Evolutionary conservation across 441 rosid species (phyloP), one percentile per base, ranked within the genome.

Genomic region (Arabidopsis hybrid): DNA sequence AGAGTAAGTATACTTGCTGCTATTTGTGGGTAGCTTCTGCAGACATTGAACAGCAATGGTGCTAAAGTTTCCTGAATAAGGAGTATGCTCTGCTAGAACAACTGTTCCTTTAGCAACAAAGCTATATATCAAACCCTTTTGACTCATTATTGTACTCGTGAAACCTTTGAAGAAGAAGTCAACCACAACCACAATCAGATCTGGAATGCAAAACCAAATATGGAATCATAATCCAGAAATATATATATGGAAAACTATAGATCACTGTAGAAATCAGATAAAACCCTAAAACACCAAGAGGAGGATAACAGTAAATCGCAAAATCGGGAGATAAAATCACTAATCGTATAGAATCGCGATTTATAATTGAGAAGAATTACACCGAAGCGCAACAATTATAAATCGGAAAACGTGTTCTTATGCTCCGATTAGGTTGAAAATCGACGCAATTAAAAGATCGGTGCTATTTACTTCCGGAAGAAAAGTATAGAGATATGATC

Each of bases 11-110:
- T 86, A 91, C 86, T 95, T 95, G 97, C 87, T 90, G 85, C 97
- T 93, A 81, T 87, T 88, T 1, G 89, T 83, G 52, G 99, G 95
- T 57, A 93, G 90, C 84, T 87, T 95, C 84, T 95, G 99, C 13
- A 95, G 86, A 78, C 99, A 95, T 40, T 95, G 99, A 75, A 95
- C 96, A 57, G 98, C 99, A 55, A 95, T 83, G 79, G 99, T 93
- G 84, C 99, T 91, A 63, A 95, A 95, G 82, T 95, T 95, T 60
- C 99, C 99, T 0, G 98, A 85, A 79, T 88, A 95, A 2, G 93
- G 79, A 2, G 99, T 95, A 83, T 95, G 98, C 78, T 95, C 99
- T 0, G 99, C 98, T 71, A 95, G 50, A 63, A 95, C 98, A 40
- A 95, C 91, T 8, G 88, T 93, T 63, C 99, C 99, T 78, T 89